These are phyloP conservation scores for Lachancea dasiensis DNA, from an alignment of 805 yeast species.

Conservation along the genomic window DNA sequence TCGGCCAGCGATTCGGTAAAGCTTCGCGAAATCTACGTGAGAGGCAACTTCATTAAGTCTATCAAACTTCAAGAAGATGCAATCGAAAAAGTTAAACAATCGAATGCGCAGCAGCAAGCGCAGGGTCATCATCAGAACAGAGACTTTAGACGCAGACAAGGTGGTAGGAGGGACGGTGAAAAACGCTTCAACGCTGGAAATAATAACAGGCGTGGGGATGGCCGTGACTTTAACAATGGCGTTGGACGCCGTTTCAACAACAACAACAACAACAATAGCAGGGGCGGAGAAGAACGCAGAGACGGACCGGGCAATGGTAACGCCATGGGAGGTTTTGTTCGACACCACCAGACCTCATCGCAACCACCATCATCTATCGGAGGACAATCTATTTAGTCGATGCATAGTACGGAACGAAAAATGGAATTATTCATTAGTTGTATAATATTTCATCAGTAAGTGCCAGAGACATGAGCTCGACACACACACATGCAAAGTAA, in stretches of 20 bases:
- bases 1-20: constrained; percentile 58
- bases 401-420: constrained; percentile 12
- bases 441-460: constrained; percentile 1
- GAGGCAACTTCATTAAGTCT: constrained; percentile 79
- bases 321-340: constrained; percentile 31
- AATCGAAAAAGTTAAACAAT: constrained; percentile 67
- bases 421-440: constrained; percentile 7
- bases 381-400: constrained; percentile 7
- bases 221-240: constrained; percentile 18
- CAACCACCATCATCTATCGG: constrained; percentile 7
- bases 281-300: constrained; percentile 2
- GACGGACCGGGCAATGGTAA: constrained; percentile 9
- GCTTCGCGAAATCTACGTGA: constrained; percentile 68
- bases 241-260: constrained; percentile 10
- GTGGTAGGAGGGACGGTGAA: constrained; percentile 26
- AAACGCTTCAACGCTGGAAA: constrained; percentile 30
- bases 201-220: constrained; percentile 25
- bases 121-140: constrained; percentile 31
- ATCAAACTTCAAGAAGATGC: constrained; percentile 70
- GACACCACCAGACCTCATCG: constrained; percentile 20
- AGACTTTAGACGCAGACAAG: constrained; percentile 20
- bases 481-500: background rate
- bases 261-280: constrained; percentile 6
- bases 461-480: background rate
- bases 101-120: constrained; percentile 14